These are phyloP conservation scores for Quercus tomentella DNA, from an alignment of 331 rosid genomes.

Conservation along the genomic window DNA sequence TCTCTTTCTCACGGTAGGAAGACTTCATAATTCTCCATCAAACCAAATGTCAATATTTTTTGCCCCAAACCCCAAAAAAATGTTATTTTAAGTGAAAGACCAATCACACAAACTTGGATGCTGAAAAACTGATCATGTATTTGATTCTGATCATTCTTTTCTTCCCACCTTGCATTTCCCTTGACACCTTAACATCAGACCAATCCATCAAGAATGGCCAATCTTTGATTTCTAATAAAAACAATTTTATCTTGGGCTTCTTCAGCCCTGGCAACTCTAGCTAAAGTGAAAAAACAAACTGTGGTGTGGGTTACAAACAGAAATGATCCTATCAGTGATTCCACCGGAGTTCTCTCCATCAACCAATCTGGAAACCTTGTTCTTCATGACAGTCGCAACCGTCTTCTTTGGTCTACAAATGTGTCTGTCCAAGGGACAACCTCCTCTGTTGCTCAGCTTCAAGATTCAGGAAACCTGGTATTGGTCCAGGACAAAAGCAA, in stretches of 20 bases:
- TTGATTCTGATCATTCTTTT: not conserved
- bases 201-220: slow-evolving; percentile 45
- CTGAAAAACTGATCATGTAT: not conserved
- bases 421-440: not conserved
- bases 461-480: slow-evolving; percentile 39
- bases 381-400: not conserved
- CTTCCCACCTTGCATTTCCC: not conserved
- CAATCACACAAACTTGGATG: not conserved
- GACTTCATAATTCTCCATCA: no score
- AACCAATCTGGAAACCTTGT: slow-evolving; percentile 37
- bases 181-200: slow-evolving; percentile 13
- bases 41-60: no score
- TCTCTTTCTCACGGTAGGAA: no score
- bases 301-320: slow-evolving; percentile 73
- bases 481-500: not conserved
- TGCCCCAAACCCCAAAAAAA: no score
- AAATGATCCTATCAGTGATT: slow-evolving; percentile 40
- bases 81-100: no score
- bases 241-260: slow-evolving; percentile 49
- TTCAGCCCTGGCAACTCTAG: slow-evolving; percentile 36
- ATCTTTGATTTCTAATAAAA: slow-evolving; percentile 22
- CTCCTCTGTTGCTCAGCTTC: slow-evolving; percentile 10
- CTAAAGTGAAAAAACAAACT: slow-evolving; percentile 14
- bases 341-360: slow-evolving; percentile 31
- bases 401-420: slow-evolving; percentile 34